A percentile compares a stretch with the other conserved stretches of the same genome.
phyloP scores from a whole-genome alignment of 2,329 filamentous ascomycete genomes.

The Berkeleyomyces basicola region DNA sequence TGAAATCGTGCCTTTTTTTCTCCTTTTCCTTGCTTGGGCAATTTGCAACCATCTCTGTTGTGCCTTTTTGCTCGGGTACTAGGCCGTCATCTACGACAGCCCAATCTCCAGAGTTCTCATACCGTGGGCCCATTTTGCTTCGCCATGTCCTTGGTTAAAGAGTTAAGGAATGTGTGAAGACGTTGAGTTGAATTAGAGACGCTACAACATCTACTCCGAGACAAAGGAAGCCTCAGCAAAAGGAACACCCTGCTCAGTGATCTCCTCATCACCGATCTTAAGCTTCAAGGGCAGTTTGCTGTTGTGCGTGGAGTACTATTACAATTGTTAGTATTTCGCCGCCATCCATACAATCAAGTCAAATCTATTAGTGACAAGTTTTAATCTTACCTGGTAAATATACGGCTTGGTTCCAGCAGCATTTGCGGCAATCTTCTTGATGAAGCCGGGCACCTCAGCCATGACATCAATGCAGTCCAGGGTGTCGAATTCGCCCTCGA shows the following conservation, averaged over 20 bases:
- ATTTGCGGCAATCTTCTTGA: conserved; percentile 81
- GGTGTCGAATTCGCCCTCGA: conserved; percentile 51
- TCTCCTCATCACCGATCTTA: conserved; percentile 66
- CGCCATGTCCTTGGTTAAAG: background rate
- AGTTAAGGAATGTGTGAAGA: conserved; percentile 16
- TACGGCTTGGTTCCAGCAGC: conserved; percentile 90
- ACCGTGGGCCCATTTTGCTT: background rate
- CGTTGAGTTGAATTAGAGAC: conserved; percentile 15
- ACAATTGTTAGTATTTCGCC: conserved; percentile 16
- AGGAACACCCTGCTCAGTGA: conserved; percentile 58
- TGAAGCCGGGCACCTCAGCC: conserved; percentile 86
- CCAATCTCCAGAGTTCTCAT: background rate
- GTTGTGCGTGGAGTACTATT: conserved; percentile 50
- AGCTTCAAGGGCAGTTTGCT: conserved; percentile 58
- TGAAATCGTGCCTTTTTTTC: background rate
- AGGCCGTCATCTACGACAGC: background rate
- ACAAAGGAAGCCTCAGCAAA: conserved; percentile 97
- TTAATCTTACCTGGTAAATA: conserved; percentile 64
- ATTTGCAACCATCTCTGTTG: background rate
- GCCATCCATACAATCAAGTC: background rate
- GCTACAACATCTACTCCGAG: conserved; percentile 30
- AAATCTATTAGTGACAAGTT: background rate
- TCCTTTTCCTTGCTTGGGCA: background rate
- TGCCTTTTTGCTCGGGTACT: background rate
- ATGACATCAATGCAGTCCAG: conserved; percentile 79